Base-by-base conservation (phyloP, 106 monocot species). In the Dioscorea dumetorum region DNA sequence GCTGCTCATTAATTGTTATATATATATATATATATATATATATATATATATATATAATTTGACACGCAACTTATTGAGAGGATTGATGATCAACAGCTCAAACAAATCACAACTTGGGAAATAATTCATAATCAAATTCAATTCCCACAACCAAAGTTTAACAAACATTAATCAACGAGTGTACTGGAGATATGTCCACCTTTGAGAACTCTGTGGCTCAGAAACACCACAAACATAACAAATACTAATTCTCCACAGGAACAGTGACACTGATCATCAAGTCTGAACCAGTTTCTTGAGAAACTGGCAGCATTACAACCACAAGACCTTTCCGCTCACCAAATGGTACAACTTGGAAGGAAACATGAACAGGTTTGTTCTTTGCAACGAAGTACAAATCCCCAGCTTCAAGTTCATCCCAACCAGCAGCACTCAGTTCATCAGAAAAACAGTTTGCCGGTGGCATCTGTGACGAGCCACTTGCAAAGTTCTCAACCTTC, bases 361-460 rank as follows among this genome's bases (percentile, higher is more conserved):
- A 81, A 10, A 85, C 79, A 33, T 31, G 73, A 35, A 76, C 62
- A 4, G 84, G 83, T 35, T 62, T 78, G 61, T 70, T 78, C 31
- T 31, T 78, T 67, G 73, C 62, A 0, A 4, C 53, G 41, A 88
- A 50, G 24, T 22, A 21, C 12, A 67, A n/a, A 50, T 52, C 53
- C 2, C 24, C 53, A 49, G 31, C 54, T 9, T 28, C 52, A 28
- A 54, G n/a, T n/a, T 53, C 54, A 51, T 53, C 67, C 54, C 54
- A 51, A 50, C 17, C 17, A 14, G 53, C 67, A 67, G 54, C 67
- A 41, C 41, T 41, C 41, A 41, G 41, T 5, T 41, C 6, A 5
- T 10, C 41, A 10, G 10, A 10, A 41, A 41, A 41, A 8, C 41
- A 8, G 41, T 41, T 41, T 10, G 12, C 50, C 50, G 2, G 61